Evolutionary conservation across 225 moss, liverwort and hornwort species (phyloP), one percentile per base, ranked within the genome.

Genomic region (Marchantia polymorpha): DNA sequence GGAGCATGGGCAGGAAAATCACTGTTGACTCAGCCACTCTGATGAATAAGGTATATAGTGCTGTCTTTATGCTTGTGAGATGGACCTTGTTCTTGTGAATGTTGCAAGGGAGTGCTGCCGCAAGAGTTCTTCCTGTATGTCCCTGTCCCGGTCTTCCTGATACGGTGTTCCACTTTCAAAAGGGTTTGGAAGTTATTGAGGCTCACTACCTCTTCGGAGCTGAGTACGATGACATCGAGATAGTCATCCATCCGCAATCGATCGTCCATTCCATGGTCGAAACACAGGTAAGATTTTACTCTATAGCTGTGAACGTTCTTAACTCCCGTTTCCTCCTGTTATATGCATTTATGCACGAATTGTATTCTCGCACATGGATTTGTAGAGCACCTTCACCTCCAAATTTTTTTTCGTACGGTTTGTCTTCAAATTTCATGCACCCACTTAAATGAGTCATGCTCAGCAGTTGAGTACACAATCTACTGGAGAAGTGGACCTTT

Each of bases 251-350:
- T 83, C 97, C 97, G 6, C 97, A 97, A 82, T 97, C 97, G 12
- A 93, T 97, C 50, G 91, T 97, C 78, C 97, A 97, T 81, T 97
- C 97, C 25, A 97, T 97, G 97, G 86, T 97, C 81, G 97, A 97
- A 83, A 97, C 97, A 51, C 96, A 97, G 96, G 96, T 94, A 81
- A 29, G 6, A 22, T 15, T n/a, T 56, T 14, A 25, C 25, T 27
- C 27, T 29, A 27, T 13, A 66, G 5, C 17, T 29, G 6, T 13
- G 22, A 39, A 39, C 39, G 39, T 39, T 39, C 39, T 39, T 39
- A 2, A 39, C 3, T 39, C 39, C 39, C 39, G 3, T 39, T 39
- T 39, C 3, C 39, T 39, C 39, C 39, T 39, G 2, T 39, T 5
- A 39, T 5, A 39, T 39, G 39, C 39, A 39, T 39, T 39, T 2